Evolutionary conservation across 2,329 filamentous ascomycete genomes (phyloP).

Genomic region (Chaetomiaceae sp.): DNA sequence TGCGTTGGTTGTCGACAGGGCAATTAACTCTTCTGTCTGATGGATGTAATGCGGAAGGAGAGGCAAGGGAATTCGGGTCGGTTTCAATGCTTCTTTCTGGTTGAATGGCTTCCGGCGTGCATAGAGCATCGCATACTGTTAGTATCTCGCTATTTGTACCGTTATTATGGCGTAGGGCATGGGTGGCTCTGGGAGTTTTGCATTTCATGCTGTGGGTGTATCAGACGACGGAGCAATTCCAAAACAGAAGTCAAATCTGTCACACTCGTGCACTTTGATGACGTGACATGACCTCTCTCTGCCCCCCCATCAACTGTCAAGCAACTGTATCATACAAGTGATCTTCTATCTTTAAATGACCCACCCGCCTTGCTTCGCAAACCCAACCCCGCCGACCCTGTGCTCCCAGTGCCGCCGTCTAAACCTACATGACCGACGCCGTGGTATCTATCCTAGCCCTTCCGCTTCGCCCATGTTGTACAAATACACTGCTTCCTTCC

Average conservation of each 20-base stretch:
- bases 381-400: not conserved
- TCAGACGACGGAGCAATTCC: too few species aligned
- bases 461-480: not conserved
- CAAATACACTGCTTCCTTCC: not conserved
- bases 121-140: conserved; percentile 11
- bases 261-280: too few species aligned
- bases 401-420: not conserved
- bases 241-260: too few species aligned
- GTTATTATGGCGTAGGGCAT: not conserved
- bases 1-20: conserved; percentile 1
- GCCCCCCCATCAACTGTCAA: too few species aligned
- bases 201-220: not conserved
- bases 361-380: not conserved
- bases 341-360: too few species aligned
- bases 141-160: conserved; percentile 8
- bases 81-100: not conserved
- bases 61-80: not conserved
- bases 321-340: too few species aligned
- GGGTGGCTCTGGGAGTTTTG: not conserved
- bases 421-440: not conserved
- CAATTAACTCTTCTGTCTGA: too few species aligned
- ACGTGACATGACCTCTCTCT: too few species aligned
- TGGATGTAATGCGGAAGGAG: not conserved
- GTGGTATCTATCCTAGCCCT: conserved; percentile 10
- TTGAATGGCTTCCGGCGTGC: not conserved